Evolutionary conservation across 2,329 filamentous ascomycete genomes (phyloP).

Genomic region (Paramyrothecium sp.): DNA sequence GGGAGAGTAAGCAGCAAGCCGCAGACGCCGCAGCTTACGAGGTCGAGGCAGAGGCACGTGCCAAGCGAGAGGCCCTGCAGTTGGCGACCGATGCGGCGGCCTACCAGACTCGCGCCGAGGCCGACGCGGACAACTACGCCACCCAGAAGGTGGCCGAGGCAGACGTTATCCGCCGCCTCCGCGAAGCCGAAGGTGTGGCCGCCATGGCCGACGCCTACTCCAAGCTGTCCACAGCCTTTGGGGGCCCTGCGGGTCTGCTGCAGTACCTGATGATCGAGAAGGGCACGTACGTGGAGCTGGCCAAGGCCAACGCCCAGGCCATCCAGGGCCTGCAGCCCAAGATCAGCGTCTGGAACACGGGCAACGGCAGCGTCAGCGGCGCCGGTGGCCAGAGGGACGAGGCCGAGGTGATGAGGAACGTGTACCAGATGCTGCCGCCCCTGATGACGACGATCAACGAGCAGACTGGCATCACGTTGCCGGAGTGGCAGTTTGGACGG

Average conservation of each 20-base stretch:
- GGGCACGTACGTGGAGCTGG: conserved; percentile 74
- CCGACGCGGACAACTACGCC: conserved; percentile 37
- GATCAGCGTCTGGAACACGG: conserved; percentile 90
- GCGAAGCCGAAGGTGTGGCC: conserved; percentile 72
- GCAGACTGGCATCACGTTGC: conserved; percentile 80
- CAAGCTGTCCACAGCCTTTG: conserved; percentile 69
- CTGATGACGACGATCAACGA: conserved; percentile 84
- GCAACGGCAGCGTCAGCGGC: conserved; percentile 40
- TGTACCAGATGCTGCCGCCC: conserved; percentile 83
- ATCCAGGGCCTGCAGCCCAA: conserved; percentile 79
- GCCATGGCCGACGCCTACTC: conserved; percentile 82
- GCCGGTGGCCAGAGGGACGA: conserved; percentile 49
- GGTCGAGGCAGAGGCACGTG: conserved; percentile 59
- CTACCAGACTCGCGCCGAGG: conserved; percentile 47
- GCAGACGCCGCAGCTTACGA: conserved; percentile 67
- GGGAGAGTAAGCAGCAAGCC: conserved; percentile 67
- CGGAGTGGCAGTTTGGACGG: conserved; percentile 69
- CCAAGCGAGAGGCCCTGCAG: conserved; percentile 52
- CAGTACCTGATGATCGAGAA: conserved; percentile 88
- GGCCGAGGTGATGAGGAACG: conserved; percentile 64
- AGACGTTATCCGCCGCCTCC: conserved; percentile 57
- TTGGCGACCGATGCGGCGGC: conserved; percentile 51
- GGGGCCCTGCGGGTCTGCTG: conserved; percentile 74
- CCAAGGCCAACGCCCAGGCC: conserved; percentile 73
- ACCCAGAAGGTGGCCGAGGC: conserved; percentile 56